Percentiles rank a stretch among this genome's conserved stretches.
Conservation (phyloP, 768 basidiomycete genomes). For the Suillus bovinus region DNA sequence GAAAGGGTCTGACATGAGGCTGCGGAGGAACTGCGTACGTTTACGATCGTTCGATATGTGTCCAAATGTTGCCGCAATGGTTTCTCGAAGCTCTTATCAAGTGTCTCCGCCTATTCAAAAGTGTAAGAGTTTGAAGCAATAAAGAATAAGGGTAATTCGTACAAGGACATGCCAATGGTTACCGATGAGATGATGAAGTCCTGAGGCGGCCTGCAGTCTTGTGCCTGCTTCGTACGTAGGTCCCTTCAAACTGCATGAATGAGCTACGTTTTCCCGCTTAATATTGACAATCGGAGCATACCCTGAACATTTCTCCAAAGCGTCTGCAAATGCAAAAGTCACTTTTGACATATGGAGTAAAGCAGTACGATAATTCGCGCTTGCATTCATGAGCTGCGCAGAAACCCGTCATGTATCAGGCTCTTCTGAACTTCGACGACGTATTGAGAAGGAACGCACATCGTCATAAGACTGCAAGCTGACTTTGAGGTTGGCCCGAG, state of each 20-base stretch:
- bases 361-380: slow-evolving; percentile 78
- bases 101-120: slow-evolving; percentile 65
- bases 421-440: not conserved
- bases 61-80: slow-evolving; percentile 86
- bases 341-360: slow-evolving; percentile 80
- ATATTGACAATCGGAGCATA: slow-evolving; percentile 37
- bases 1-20: slow-evolving; percentile 2
- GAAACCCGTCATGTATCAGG: slow-evolving; percentile 21
- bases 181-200: slow-evolving; percentile 87
- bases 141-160: slow-evolving; percentile 29
- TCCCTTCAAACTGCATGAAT: slow-evolving; percentile 61
- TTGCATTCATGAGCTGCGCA: slow-evolving; percentile 68
- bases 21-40: slow-evolving; percentile 43
- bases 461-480: slow-evolving; percentile 82
- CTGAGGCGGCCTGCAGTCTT: slow-evolving; percentile 81
- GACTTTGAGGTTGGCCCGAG: slow-evolving; percentile 72
- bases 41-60: slow-evolving; percentile 70
- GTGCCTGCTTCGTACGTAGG: slow-evolving; percentile 80
- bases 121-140: slow-evolving; percentile 9
- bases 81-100: slow-evolving; percentile 87
- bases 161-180: slow-evolving; percentile 94
- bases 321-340: slow-evolving; percentile 83
- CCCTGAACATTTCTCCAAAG: slow-evolving; percentile 84
- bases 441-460: slow-evolving; percentile 42
- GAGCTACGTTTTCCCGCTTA: not conserved